Conservation (phyloP, 179 eudicot species). For the Beta corolliflora region DNA sequence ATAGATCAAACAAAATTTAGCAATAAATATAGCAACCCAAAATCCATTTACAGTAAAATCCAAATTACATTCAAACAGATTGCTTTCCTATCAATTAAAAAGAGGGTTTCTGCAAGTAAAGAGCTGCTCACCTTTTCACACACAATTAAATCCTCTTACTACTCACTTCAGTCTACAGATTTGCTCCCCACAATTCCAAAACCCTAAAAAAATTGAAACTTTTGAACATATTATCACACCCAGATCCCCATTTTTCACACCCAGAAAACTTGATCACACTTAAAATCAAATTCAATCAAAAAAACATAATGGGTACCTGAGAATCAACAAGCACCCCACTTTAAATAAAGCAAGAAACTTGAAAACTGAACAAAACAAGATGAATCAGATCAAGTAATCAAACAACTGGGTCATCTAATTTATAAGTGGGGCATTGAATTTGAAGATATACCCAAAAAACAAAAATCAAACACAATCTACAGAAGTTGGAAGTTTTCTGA, state of each 20-base stretch:
- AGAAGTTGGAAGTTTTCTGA: not conserved
- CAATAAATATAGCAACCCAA: conserved; percentile 21
- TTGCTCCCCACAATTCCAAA: conserved; percentile 20
- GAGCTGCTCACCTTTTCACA: not conserved
- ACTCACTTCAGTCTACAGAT: not conserved
- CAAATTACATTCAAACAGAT: not conserved
- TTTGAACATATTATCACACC: conserved; percentile 1
- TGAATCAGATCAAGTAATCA: conserved; percentile 34
- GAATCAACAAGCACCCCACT: conserved; percentile 7
- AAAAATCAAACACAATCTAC: conserved; percentile 2
- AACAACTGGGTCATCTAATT: conserved; percentile 25
- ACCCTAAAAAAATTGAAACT: not conserved
- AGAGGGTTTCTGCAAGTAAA: no score
- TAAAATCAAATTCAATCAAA: not conserved
- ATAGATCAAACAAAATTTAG: conserved; percentile 17
- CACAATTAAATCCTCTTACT: not conserved
- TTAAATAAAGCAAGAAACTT: not conserved
- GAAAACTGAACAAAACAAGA: not conserved
- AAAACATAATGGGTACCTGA: not conserved
- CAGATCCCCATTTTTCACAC: conserved; percentile 21
- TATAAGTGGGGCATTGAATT: conserved; percentile 18
- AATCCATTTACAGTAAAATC: conserved; percentile 9
- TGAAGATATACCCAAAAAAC: not conserved
- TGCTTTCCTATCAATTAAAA: not conserved
- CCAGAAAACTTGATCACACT: not conserved